A percentile compares a stretch with the other conserved stretches of the same genome.
phyloP scores from a whole-genome alignment of 352 stramenopile genomes.

The Globisporangium apiculatum region DNA sequence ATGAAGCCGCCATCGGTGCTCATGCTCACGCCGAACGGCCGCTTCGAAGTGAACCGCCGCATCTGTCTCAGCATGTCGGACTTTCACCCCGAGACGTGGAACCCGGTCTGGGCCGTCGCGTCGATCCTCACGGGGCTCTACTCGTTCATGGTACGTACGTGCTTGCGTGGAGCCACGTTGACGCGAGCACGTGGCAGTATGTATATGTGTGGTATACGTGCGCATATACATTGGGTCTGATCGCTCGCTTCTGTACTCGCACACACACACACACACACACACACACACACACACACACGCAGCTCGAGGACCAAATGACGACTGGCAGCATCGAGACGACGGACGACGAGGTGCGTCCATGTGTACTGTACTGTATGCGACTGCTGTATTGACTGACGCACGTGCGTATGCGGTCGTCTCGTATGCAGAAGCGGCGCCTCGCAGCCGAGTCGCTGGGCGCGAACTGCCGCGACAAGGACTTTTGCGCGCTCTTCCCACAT shows the following conservation, averaged over 20 bases:
- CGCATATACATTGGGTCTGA: no score
- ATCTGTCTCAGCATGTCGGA: conserved; percentile 94
- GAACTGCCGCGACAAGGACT: conserved; percentile 83
- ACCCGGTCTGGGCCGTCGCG: conserved; percentile 92
- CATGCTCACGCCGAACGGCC: conserved; percentile 92
- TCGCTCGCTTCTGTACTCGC: not conserved
- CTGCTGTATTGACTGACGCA: not conserved
- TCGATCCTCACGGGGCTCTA: conserved; percentile 94
- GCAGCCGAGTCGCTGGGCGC: conserved; percentile 55
- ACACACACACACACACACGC: not conserved
- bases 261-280: no score
- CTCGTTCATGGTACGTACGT: conserved; percentile 86
- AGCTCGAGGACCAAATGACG: conserved; percentile 75
- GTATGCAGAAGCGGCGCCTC: conserved; percentile 58
- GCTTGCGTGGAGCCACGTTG: not conserved
- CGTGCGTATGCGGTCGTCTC: not conserved
- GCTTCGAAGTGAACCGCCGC: conserved; percentile 89
- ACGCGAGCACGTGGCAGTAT: no score
- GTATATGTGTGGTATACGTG: not conserved
- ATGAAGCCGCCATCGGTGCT: conserved; percentile 92
- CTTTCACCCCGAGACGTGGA: conserved; percentile 94
- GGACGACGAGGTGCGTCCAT: conserved; percentile 43
- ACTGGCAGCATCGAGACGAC: conserved; percentile 81
- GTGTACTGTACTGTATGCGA: not conserved
- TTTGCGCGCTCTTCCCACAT: conserved; percentile 80